Evolutionary conservation across 140 eudicot species (phyloP).

Genomic region (Bidens hawaiensis): DNA sequence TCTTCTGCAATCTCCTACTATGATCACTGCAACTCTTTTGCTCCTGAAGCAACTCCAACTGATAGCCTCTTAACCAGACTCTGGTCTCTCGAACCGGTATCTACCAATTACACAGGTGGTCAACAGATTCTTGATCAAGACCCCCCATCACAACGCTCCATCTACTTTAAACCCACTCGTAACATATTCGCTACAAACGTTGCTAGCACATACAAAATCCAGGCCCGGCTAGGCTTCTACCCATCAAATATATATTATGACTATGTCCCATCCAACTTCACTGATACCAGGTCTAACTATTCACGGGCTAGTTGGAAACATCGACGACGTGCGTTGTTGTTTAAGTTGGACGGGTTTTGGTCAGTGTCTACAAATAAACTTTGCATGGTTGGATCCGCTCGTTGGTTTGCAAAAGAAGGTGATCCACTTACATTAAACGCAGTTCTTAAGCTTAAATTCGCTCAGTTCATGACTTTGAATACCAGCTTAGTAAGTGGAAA

Average conservation of each 20-base stretch:
- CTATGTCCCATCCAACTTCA: slow-evolving; percentile 8
- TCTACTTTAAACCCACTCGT: slow-evolving; percentile 26
- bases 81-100: slow-evolving; percentile 21
- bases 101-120: slow-evolving; percentile 45
- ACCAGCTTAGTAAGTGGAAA: slow-evolving; percentile 47
- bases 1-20: slow-evolving; percentile 33
- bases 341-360: slow-evolving; percentile 60
- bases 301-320: not conserved
- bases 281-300: slow-evolving; percentile 7
- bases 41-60: slow-evolving; percentile 48
- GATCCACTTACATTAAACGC: slow-evolving; percentile 35
- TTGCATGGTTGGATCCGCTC: slow-evolving; percentile 73
- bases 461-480: slow-evolving; percentile 19
- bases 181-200: slow-evolving; percentile 27
- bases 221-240: slow-evolving; percentile 32
- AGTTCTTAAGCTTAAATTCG: slow-evolving; percentile 42
- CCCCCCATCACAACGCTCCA: no score
- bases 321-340: slow-evolving; percentile 15
- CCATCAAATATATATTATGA: not conserved
- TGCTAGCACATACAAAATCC: slow-evolving; percentile 38
- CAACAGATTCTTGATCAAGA: slow-evolving; percentile 33
- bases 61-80: not conserved
- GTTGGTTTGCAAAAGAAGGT: slow-evolving; percentile 30
- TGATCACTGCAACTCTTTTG: slow-evolving; percentile 40
- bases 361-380: slow-evolving; percentile 41